phyloP scores from a whole-genome alignment of 2,329 filamentous ascomycete genomes.

The Aspergillus fijiensis region DNA sequence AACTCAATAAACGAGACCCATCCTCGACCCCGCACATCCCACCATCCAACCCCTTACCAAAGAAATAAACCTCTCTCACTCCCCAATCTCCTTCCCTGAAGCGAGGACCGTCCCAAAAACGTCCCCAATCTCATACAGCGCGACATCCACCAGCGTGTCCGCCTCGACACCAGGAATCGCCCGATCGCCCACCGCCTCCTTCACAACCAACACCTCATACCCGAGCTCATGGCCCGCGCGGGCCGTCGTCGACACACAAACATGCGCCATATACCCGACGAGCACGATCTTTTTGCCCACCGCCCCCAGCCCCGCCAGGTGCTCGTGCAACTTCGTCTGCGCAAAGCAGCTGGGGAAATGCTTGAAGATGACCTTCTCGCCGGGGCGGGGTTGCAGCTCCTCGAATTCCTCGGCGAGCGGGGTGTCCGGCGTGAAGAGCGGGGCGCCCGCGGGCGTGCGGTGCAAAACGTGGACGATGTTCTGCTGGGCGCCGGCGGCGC shows the following conservation, averaged over 20 bases:
- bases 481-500: constrained; percentile 44
- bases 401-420: constrained; percentile 60
- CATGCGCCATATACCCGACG: constrained; percentile 52
- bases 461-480: constrained; percentile 65
- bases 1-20: too few species aligned
- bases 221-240: constrained; percentile 60
- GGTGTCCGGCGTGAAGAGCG: constrained; percentile 65
- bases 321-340: constrained; percentile 58
- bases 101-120: too few species aligned
- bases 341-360: constrained; percentile 60
- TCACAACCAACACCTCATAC: constrained; percentile 62
- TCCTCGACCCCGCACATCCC: too few species aligned
- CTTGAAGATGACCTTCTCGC: constrained; percentile 62
- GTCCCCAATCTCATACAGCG: too few species aligned
- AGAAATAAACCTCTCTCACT: too few species aligned
- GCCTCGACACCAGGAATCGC: too few species aligned
- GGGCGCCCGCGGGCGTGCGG: constrained; percentile 58
- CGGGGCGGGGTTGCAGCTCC: constrained; percentile 54
- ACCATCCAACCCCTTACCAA: too few species aligned
- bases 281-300: constrained; percentile 59
- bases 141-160: too few species aligned
- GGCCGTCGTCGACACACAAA: constrained; percentile 64
- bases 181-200: constrained; percentile 63
- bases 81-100: too few species aligned
- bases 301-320: constrained; percentile 50